A percentile compares a stretch with the other conserved stretches of the same genome.
Conservation (phyloP, 2,329 filamentous ascomycete genomes). For the Ophiocordyceps australis region DNA sequence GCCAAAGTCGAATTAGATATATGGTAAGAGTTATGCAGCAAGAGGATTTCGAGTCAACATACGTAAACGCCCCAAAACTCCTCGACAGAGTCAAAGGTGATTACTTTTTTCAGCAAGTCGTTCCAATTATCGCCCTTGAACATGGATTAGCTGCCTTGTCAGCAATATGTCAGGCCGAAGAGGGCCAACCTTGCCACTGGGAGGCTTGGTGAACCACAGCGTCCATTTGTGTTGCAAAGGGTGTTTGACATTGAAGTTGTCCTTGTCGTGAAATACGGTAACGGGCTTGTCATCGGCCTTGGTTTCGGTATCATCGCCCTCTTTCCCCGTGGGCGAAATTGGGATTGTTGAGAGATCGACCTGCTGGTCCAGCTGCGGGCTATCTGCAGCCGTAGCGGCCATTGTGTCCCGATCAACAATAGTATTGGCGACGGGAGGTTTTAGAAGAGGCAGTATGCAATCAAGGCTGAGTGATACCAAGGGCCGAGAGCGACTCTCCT, state of each 20-base stretch:
- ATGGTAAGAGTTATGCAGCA: neutral
- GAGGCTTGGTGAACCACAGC: conserved; percentile 97
- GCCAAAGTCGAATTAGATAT: conserved; percentile 4
- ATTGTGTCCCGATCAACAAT: conserved; percentile 15
- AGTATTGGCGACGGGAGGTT: too few relatives aligned
- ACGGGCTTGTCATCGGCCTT: conserved; percentile 45
- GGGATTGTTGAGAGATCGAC: conserved; percentile 52
- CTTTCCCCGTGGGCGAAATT: conserved; percentile 42
- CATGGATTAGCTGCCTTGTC: conserved; percentile 2
- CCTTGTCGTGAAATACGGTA: conserved; percentile 94
- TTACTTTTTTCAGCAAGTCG: conserved; percentile 92
- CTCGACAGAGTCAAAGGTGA: conserved; percentile 95
- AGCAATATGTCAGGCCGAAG: too few relatives aligned
- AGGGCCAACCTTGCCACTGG: conserved; percentile 90
- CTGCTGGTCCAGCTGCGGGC: conserved; percentile 27
- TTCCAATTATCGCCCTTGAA: conserved; percentile 91
- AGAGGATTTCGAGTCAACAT: conserved; percentile 20
- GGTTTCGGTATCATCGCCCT: conserved; percentile 27
- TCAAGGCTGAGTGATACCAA: too few relatives aligned
- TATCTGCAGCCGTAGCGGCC: conserved; percentile 15
- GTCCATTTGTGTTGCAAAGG: conserved; percentile 96
- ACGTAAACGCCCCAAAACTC: conserved; percentile 99
- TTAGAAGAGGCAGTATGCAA: neutral
- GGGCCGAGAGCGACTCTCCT: too few relatives aligned
- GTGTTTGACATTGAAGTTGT: conserved; percentile 99